Evolutionary conservation across 2,329 filamentous ascomycete genomes (phyloP).

Genomic region (Blastomyces gilchristii): DNA sequence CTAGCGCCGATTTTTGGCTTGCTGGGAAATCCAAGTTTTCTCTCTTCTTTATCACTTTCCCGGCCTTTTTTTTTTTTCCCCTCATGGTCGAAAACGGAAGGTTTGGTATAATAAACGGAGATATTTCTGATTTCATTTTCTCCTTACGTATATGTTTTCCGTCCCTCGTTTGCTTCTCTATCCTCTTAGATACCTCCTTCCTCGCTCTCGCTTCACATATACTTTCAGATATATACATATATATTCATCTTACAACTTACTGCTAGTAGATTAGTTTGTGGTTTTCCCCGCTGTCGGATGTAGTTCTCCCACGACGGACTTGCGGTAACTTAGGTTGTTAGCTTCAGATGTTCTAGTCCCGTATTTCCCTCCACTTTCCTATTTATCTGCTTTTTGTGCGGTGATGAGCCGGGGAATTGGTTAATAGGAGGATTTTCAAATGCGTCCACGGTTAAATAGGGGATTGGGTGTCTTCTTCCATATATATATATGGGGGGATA

Average conservation of each 20-base stretch:
- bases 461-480: background rate
- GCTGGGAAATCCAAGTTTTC: background rate
- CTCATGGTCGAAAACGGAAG: background rate
- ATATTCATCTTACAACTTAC: background rate
- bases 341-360: background rate
- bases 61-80: too few relatives aligned
- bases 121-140: background rate
- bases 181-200: background rate
- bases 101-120: background rate
- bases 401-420: background rate
- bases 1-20: background rate
- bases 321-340: background rate
- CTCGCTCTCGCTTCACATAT: background rate
- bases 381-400: background rate
- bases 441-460: background rate
- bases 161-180: background rate
- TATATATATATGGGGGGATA: background rate
- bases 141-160: background rate
- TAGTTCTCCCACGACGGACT: background rate
- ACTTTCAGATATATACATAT: background rate
- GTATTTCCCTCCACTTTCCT: background rate
- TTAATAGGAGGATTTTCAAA: background rate
- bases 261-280: background rate
- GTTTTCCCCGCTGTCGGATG: background rate
- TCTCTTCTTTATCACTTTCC: background rate